phyloP scores from a whole-genome alignment of 148 eudicot species.

The Fagopyrum esculentum region DNA sequence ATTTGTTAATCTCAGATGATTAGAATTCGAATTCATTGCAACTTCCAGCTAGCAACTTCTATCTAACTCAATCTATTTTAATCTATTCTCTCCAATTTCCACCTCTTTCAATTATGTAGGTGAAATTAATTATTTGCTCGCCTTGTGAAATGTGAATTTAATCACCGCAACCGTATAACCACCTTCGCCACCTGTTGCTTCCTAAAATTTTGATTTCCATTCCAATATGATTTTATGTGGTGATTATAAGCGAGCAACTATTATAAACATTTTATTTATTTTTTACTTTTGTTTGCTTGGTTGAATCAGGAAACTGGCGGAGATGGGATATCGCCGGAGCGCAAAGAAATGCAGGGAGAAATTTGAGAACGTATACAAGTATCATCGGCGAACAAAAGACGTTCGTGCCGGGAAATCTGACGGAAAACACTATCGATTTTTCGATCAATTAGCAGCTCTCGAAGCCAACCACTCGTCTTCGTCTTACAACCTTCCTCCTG shows the following conservation, averaged over 20 bases:
- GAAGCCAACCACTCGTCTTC: neutral
- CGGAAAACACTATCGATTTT: constrained; percentile 15
- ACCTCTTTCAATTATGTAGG: too few relatives aligned
- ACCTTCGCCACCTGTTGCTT: neutral
- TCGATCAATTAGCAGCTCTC: constrained; percentile 11
- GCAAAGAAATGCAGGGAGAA: constrained; percentile 15
- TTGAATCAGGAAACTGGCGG: constrained; percentile 15
- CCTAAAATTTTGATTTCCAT: neutral
- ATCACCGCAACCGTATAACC: neutral
- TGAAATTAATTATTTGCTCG: neutral
- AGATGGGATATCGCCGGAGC: constrained; percentile 13
- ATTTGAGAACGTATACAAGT: constrained; percentile 17
- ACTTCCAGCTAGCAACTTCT: neutral
- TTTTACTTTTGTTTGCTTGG: neutral
- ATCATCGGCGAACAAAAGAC: constrained; percentile 15
- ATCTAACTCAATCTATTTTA: neutral
- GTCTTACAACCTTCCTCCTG: neutral
- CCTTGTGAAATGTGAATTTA: neutral
- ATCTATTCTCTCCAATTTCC: neutral
- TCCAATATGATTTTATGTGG: neutral
- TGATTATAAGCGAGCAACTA: neutral
- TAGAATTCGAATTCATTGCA: neutral
- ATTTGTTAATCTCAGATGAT: neutral
- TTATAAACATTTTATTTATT: neutral
- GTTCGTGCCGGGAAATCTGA: constrained; percentile 9